phyloP scores from a whole-genome alignment of 345 rosid species.

The Eutrema japonicum region DNA sequence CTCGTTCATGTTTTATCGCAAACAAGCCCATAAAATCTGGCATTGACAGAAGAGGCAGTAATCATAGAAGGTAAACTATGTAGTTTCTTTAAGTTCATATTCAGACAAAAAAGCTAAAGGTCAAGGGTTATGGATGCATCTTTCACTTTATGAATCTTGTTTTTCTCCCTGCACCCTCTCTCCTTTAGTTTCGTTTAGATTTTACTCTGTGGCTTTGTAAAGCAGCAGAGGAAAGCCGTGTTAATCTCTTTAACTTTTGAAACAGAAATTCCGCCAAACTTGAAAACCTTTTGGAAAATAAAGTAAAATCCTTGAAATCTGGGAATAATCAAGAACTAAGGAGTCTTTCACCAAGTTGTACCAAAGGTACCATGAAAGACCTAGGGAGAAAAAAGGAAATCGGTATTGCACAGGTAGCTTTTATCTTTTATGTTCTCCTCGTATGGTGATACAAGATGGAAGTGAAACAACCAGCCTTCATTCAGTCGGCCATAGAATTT shows the following conservation, averaged over 20 bases:
- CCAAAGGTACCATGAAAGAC: slow-evolving; percentile 16
- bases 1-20: slow-evolving; percentile 30
- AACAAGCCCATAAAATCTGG: slow-evolving; percentile 39
- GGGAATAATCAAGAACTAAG: slow-evolving; percentile 19
- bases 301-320: background rate
- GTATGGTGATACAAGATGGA: background rate
- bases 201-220: background rate
- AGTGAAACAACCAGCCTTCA: background rate
- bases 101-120: background rate
- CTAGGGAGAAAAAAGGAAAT: slow-evolving; percentile 6
- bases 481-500: background rate
- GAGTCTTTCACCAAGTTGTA: background rate
- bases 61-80: slow-evolving; percentile 57
- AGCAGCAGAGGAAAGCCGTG: background rate
- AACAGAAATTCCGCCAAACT: slow-evolving; percentile 21
- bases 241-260: slow-evolving; percentile 2
- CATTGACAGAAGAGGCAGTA: slow-evolving; percentile 45
- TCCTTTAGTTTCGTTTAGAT: background rate
- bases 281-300: slow-evolving; percentile 24
- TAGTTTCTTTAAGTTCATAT: slow-evolving; percentile 1
- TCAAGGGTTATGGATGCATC: slow-evolving; percentile 5
- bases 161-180: background rate
- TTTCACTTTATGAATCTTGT: slow-evolving; percentile 8
- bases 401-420: slow-evolving; percentile 21
- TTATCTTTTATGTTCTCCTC: background rate